These are phyloP conservation scores for Tolypocladium nubicola DNA, from an alignment of 2,329 filamentous ascomycete species.

Conservation along the genomic window DNA sequence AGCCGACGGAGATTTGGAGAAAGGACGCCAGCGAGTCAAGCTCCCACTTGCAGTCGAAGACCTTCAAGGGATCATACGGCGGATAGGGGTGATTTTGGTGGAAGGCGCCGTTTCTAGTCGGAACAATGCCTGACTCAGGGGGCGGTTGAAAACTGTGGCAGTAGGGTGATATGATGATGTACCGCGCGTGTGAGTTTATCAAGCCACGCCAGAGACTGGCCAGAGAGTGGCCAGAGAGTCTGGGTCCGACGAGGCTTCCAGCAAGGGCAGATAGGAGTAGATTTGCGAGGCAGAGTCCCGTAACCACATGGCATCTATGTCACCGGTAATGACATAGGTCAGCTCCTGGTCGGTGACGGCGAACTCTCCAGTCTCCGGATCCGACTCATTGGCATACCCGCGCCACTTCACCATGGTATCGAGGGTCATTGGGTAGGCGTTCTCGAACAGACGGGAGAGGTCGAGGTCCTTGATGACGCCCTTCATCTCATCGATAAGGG, in stretches of 20 bases:
- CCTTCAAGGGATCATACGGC: background rate
- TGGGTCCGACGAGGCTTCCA: background rate
- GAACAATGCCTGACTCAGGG: background rate
- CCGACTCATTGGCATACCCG: background rate
- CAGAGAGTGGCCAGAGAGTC: background rate
- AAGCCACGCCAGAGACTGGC: background rate
- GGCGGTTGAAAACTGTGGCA: background rate
- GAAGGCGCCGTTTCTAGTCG: background rate
- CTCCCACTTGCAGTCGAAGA: background rate
- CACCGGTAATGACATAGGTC: background rate
- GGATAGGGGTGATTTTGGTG: background rate
- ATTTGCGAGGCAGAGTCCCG: background rate
- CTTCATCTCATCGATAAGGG: background rate
- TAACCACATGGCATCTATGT: background rate
- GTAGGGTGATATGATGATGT: background rate
- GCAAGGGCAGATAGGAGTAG: background rate
- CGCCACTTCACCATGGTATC: background rate
- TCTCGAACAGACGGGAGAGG: background rate
- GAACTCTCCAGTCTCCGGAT: background rate
- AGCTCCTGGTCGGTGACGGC: background rate
- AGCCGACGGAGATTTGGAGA: background rate
- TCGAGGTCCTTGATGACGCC: background rate
- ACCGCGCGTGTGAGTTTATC: background rate
- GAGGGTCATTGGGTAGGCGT: background rate
- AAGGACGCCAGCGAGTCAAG: background rate